Evolutionary conservation across 352 stramenopile genomes (phyloP).

Genomic region (Elongisporangium prolatum): DNA sequence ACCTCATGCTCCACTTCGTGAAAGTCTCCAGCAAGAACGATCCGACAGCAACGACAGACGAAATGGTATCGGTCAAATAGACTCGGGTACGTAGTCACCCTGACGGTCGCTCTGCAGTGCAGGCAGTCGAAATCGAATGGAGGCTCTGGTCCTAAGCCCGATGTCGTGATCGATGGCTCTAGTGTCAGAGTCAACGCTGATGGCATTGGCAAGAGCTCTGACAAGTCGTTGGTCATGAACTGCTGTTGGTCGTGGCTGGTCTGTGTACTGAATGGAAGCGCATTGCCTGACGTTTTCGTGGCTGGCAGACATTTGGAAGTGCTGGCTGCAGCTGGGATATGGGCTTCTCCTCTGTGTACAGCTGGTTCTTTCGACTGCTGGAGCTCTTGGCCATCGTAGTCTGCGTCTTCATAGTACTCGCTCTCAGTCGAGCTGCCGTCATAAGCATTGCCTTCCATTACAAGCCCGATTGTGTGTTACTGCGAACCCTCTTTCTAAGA

Average conservation of each 20-base stretch:
- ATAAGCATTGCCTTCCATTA: conserved; percentile 6
- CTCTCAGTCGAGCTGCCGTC: conserved; percentile 23
- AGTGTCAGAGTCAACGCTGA: background rate
- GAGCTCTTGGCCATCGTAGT: conserved; percentile 2
- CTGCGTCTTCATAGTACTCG: conserved; percentile 14
- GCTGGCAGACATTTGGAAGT: too few relatives aligned
- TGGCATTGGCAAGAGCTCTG: too few relatives aligned
- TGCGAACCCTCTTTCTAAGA: background rate
- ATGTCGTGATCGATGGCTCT: background rate
- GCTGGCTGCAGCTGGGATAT: too few relatives aligned
- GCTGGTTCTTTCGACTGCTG: background rate
- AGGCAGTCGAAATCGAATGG: background rate
- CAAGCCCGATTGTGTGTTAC: conserved; percentile 1
- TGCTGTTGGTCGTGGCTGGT: too few relatives aligned
- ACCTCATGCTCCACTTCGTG: background rate
- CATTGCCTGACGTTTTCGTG: too few relatives aligned
- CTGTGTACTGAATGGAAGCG: too few relatives aligned
- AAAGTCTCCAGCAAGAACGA: background rate
- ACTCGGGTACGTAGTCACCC: background rate
- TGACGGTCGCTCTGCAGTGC: background rate
- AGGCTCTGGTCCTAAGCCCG: too few relatives aligned
- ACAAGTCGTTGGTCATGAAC: too few relatives aligned
- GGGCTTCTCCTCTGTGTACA: background rate
- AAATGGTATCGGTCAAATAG: too few relatives aligned
- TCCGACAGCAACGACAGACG: background rate